A percentile compares a stretch with the other conserved stretches of the same genome.
These are phyloP conservation scores for Diaporthe vexans DNA, from an alignment of 2,329 filamentous ascomycete genomes.

Conservation along the genomic window DNA sequence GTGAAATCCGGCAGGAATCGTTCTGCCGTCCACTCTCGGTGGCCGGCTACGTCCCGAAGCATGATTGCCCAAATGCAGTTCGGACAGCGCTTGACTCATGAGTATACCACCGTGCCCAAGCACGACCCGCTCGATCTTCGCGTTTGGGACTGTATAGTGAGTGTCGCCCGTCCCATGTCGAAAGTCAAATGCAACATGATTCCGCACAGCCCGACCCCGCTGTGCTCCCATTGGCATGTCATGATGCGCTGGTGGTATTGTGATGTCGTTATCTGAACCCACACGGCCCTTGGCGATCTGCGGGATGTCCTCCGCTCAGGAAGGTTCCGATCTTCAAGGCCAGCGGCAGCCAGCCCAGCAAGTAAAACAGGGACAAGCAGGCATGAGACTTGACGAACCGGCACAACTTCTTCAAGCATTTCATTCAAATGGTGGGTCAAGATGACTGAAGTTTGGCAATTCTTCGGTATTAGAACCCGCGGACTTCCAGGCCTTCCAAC, in stretches of 20 bases:
- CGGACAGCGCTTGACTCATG: conserved; percentile 6
- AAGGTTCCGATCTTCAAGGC: conserved; percentile 18
- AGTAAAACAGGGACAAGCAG: background rate
- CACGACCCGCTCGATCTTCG: conserved; percentile 29
- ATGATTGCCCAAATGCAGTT: background rate
- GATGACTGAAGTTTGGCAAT: background rate
- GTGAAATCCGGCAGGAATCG: background rate
- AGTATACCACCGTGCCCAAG: conserved; percentile 7
- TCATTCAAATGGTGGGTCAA: background rate
- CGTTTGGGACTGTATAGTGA: conserved; percentile 11
- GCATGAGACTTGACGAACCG: background rate
- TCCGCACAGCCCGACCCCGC: conserved; percentile 22
- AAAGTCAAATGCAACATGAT: conserved; percentile 15
- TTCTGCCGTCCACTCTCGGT: background rate
- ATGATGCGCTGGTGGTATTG: background rate
- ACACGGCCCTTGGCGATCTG: conserved; percentile 12
- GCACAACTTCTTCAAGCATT: background rate
- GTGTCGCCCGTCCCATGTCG: conserved; percentile 17
- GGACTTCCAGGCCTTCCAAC: background rate
- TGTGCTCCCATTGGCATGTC: conserved; percentile 6
- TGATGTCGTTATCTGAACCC: conserved; percentile 19
- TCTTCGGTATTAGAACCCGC: background rate
- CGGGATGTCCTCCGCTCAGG: background rate
- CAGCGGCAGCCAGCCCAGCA: background rate
- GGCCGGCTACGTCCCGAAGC: background rate